Evolutionary conservation across 2,329 filamentous ascomycete genomes (phyloP), one percentile per base, ranked within the genome.

Genomic region (Colletotrichum incanum): DNA sequence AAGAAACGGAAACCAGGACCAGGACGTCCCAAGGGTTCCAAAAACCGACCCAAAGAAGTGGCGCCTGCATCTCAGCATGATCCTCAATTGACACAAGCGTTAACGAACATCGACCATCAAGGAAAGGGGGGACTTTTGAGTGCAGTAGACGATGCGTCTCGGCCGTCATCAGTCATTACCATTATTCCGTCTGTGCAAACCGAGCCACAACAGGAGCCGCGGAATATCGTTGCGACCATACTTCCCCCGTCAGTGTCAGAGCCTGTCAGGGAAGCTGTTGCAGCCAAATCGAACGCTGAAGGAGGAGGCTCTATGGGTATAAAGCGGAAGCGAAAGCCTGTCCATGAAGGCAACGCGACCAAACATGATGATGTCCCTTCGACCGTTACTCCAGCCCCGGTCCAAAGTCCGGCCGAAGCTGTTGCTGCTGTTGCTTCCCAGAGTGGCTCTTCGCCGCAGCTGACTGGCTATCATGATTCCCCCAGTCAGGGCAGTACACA

Each of bases 21-120:
- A 45, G 85, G 87, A 7, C 82, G 87, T 41, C 87, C 87, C 0
- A 88, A 88, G 71, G 87, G 87, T 0, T 88, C 87, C 1, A 87
- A 85, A 71, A 89, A 88, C 72, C 82, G 85, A 3, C 81, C 84
- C 3, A 86, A 84, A 72, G 80, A 83, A 37, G 28, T 54, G 2
- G 26, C 14, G 41, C 11, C 14, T 18, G 28, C 55, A 4, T n/a
- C 3, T 28, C 16, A 23, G 8, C n/a, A 54, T 37, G 20, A 58
- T 47, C 26, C 50, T 47, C 63, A 39, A 14, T 26, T 39, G 11
- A 37, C 16, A 28, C n/a, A 16, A 12, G 11, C 50, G n/a, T 26
- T 31, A 23, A 52, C n/a, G 5, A 37, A 26, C 31, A 1, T 72
- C 54, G 34, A 55, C 71, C n/a, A 56, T 45, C 31, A 20, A 39